Conservation (phyloP, 805 yeast species). For the Candida namnaoensis region DNA sequence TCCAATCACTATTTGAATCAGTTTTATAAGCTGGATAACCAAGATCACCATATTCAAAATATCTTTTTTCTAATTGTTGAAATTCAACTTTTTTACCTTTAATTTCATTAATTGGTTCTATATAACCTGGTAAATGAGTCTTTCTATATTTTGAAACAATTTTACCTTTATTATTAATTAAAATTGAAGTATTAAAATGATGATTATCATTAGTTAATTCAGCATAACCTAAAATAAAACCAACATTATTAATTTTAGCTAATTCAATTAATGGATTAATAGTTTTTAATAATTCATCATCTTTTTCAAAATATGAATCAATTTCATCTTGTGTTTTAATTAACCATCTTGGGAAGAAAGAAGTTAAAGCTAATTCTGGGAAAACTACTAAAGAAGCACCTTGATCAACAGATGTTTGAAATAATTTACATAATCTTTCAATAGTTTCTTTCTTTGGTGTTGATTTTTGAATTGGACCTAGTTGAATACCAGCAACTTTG, state of each 20-base stretch:
- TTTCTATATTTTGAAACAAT: constrained; percentile 25
- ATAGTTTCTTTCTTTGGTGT: constrained; percentile 22
- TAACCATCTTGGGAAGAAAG: constrained; percentile 28
- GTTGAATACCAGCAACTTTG: constrained; percentile 24
- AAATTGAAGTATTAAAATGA: constrained; percentile 24
- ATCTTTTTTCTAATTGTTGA: constrained; percentile 30
- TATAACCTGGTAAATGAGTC: constrained; percentile 27
- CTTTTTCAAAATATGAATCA: constrained; percentile 25
- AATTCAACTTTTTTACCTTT: no score
- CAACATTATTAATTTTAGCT: constrained; percentile 20
- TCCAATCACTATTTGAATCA: constrained; percentile 20
- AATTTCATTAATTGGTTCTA: constrained; percentile 23
- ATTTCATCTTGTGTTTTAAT: constrained; percentile 25
- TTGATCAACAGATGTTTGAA: constrained; percentile 20
- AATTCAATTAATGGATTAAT: constrained; percentile 23
- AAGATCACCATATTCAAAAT: constrained; percentile 27
- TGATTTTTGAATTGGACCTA: constrained; percentile 24
- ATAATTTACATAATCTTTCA: constrained; percentile 17
- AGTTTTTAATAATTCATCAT: constrained; percentile 21
- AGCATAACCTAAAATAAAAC: constrained; percentile 27
- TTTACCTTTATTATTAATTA: constrained; percentile 22
- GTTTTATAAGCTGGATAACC: constrained; percentile 27
- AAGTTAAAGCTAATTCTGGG: constrained; percentile 26
- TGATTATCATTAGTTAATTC: constrained; percentile 27
- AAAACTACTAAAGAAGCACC: constrained; percentile 25